phyloP scores from a whole-genome alignment of 306 rosid genomes.

The Sindora glabra region DNA sequence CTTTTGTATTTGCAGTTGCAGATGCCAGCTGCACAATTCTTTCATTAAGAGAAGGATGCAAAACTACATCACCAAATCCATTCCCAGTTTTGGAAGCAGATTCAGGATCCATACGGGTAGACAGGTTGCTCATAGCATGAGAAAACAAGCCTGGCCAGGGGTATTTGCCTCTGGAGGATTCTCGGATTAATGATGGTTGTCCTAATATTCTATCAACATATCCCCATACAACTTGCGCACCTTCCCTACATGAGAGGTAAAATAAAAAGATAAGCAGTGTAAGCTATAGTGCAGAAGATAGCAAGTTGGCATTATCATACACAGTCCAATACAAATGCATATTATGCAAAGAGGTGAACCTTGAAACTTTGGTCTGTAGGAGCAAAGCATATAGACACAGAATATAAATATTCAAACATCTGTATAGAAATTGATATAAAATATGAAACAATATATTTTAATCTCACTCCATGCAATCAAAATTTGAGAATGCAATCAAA shows the following conservation, averaged over 20 bases:
- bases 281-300: neutral
- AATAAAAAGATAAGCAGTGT: neutral
- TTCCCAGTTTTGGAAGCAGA: slow-evolving; percentile 46
- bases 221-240: slow-evolving; percentile 97
- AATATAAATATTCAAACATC: too few relatives aligned
- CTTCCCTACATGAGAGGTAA: slow-evolving; percentile 65
- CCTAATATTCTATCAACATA: slow-evolving; percentile 97
- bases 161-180: slow-evolving; percentile 90
- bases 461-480: too few relatives aligned
- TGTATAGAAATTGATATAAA: too few relatives aligned
- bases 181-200: slow-evolving; percentile 90
- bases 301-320: neutral
- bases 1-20: slow-evolving; percentile 93
- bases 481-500: too few relatives aligned
- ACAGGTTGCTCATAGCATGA: slow-evolving; percentile 36
- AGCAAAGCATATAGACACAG: too few relatives aligned
- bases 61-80: slow-evolving; percentile 86
- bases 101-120: slow-evolving; percentile 23
- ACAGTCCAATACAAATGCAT: neutral
- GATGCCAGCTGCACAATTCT: slow-evolving; percentile 79
- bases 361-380: too few relatives aligned
- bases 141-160: slow-evolving; percentile 90
- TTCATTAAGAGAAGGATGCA: slow-evolving; percentile 77
- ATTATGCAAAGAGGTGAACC: too few relatives aligned
- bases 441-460: too few relatives aligned